Evolutionary conservation across 2,329 filamentous ascomycete species (phyloP).

Genomic region (Penicillium sp.): DNA sequence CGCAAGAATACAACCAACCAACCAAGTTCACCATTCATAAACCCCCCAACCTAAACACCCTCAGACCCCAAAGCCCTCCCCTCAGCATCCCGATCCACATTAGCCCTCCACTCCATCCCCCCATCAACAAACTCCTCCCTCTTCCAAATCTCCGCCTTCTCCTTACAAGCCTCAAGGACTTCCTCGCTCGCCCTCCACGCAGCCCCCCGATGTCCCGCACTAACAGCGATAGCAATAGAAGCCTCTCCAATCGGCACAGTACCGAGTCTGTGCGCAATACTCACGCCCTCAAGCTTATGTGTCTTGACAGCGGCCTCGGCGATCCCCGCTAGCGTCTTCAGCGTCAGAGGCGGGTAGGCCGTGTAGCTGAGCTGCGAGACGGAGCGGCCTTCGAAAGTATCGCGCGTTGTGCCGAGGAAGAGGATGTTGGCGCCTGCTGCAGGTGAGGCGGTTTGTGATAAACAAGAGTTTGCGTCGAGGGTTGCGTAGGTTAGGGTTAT

Average conservation of each 20-base stretch:
- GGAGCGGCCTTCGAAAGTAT: constrained; percentile 43
- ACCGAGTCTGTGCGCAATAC: constrained; percentile 81
- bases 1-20: neutral
- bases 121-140: constrained; percentile 79
- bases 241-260: constrained; percentile 87
- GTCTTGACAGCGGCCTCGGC: constrained; percentile 50
- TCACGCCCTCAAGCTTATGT: constrained; percentile 69
- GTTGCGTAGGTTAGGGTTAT: constrained; percentile 44
- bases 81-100: constrained; percentile 68
- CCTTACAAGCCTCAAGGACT: constrained; percentile 82
- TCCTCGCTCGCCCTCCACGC: constrained; percentile 89
- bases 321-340: constrained; percentile 43
- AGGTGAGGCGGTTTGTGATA: constrained; percentile 42
- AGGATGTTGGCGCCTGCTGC: constrained; percentile 48
- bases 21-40: neutral
- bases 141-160: constrained; percentile 92
- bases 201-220: constrained; percentile 75
- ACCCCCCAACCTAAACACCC: neutral
- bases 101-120: constrained; percentile 77
- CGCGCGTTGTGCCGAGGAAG: constrained; percentile 48
- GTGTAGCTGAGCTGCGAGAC: constrained; percentile 49
- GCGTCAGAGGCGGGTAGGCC: constrained; percentile 43
- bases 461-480: constrained; percentile 37
- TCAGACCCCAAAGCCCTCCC: constrained; percentile 25
- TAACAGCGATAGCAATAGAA: constrained; percentile 86